phyloP scores from a whole-genome alignment of 495 filamentous ascomycete genomes.

The Neurospora sp. region DNA sequence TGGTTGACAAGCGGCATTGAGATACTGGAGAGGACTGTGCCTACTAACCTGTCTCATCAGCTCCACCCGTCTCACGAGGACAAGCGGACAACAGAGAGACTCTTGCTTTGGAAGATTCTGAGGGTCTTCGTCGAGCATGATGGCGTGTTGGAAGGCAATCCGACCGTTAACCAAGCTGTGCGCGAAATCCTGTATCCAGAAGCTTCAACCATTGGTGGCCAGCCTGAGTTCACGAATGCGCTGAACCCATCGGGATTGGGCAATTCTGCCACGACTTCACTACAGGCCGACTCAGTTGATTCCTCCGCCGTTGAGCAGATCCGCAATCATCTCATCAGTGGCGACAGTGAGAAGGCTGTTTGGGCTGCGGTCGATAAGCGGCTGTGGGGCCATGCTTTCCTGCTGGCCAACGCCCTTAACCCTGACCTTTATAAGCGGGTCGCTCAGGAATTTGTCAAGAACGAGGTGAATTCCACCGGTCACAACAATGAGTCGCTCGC shows the following conservation, averaged over 20 bases:
- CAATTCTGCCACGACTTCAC: slow-evolving; percentile 11
- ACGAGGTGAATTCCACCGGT: slow-evolving; percentile 73
- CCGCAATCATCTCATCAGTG: slow-evolving; percentile 58
- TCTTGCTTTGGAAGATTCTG: slow-evolving; percentile 82
- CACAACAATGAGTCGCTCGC: slow-evolving; percentile 76
- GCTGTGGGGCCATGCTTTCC: slow-evolving; percentile 92
- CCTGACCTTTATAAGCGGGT: slow-evolving; percentile 74
- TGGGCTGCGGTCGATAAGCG: slow-evolving; percentile 92
- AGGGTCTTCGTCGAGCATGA: slow-evolving; percentile 76
- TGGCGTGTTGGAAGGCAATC: slow-evolving; percentile 65
- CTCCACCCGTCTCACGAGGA: slow-evolving; percentile 34
- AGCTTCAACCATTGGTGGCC: slow-evolving; percentile 13
- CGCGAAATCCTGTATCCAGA: slow-evolving; percentile 62
- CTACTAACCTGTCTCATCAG: slow-evolving; percentile 37
- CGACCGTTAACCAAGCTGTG: slow-evolving; percentile 61
- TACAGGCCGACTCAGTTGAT: slow-evolving; percentile 53
- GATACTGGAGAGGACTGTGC: slow-evolving; percentile 52
- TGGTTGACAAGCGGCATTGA: slow-evolving; percentile 75
- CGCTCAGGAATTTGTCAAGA: slow-evolving; percentile 83
- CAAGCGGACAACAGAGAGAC: slow-evolving; percentile 69
- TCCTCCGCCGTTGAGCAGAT: slow-evolving; percentile 56
- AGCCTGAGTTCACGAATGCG: slow-evolving; percentile 25
- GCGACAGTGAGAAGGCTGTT: slow-evolving; percentile 83
- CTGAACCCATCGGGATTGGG: slow-evolving; percentile 13
- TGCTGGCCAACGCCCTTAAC: slow-evolving; percentile 72